These are phyloP conservation scores for Xylariaceae sp. DNA, from an alignment of 2,329 filamentous ascomycete species.

Conservation along the genomic window DNA sequence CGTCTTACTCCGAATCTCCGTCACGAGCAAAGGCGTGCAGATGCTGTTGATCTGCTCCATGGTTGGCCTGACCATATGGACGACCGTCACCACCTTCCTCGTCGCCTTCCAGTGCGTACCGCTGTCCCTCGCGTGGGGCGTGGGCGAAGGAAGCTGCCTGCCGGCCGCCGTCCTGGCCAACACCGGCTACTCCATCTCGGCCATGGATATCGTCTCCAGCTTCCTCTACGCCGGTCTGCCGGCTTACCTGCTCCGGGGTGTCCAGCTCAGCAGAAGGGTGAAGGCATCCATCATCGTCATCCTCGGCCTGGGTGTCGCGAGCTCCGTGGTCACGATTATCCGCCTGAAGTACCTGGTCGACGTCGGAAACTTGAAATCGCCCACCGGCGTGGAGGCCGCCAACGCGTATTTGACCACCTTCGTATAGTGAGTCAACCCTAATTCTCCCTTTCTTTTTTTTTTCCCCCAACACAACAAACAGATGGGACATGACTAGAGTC, in stretches of 20 bases:
- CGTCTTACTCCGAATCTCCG: conserved; percentile 18
- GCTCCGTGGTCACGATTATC: conserved; percentile 20
- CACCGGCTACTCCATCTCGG: conserved; percentile 20
- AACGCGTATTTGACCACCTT: conserved; percentile 21
- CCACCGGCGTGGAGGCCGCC: conserved; percentile 18
- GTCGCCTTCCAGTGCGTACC: conserved; percentile 18
- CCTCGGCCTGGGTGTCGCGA: conserved; percentile 19
- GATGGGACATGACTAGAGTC: no score
- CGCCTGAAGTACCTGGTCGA: conserved; percentile 20
- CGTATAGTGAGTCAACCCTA: conserved; percentile 18
- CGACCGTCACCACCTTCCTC: conserved; percentile 16
- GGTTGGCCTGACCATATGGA: conserved; percentile 15
- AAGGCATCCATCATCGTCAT: conserved; percentile 19
- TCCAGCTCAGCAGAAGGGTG: conserved; percentile 16
- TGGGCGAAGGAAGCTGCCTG: conserved; percentile 16
- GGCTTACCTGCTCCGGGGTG: conserved; percentile 13
- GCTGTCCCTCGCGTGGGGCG: conserved; percentile 18
- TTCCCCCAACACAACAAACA: no score
- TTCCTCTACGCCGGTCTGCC: conserved; percentile 18
- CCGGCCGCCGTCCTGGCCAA: conserved; percentile 17
- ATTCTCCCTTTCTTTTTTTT: neutral
- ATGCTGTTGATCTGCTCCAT: conserved; percentile 15
- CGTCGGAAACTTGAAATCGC: conserved; percentile 11
- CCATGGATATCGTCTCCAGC: conserved; percentile 21
- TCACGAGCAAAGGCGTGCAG: conserved; percentile 17